Conservation (phyloP, 306 rosid species). For the Cucurbita argyrosperma region DNA sequence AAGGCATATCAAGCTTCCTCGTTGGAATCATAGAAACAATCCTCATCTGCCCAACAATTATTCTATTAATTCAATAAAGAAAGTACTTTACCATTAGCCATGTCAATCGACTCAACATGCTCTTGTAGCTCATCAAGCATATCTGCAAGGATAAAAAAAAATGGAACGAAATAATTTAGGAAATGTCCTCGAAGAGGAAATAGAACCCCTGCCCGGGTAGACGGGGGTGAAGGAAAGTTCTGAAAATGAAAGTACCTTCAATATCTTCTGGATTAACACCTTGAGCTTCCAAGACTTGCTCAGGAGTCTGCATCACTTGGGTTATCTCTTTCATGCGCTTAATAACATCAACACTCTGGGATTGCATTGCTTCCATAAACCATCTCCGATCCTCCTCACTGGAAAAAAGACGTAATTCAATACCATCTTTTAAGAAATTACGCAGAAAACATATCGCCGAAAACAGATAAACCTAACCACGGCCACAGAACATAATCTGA, state of each 20-base stretch:
- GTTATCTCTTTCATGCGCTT: constrained; percentile 95
- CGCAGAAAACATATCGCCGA: neutral
- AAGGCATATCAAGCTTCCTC: neutral
- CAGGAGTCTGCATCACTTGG: constrained; percentile 78
- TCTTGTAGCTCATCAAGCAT: constrained; percentile 89
- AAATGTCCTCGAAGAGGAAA: neutral
- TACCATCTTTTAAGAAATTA: neutral
- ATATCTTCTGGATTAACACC: constrained; percentile 58
- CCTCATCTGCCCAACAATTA: neutral
- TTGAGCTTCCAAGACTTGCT: constrained; percentile 67
- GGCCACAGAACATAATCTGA: neutral
- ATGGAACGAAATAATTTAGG: neutral
- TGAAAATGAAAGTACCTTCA: constrained; percentile 38
- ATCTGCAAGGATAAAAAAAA: constrained; percentile 22
- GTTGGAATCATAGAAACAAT: neutral
- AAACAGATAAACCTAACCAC: neutral
- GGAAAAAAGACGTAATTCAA: neutral
- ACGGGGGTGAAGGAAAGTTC: neutral
- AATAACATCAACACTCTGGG: constrained; percentile 58
- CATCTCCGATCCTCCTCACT: constrained; percentile 84
- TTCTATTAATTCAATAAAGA: neutral
- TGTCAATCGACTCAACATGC: constrained; percentile 91
- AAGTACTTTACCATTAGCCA: constrained; percentile 67
- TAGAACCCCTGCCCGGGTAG: neutral
- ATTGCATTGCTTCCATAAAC: constrained; percentile 93